These are phyloP conservation scores for Glaciozyma antarctica DNA, from an alignment of 768 basidiomycete genomes.

Conservation along the genomic window DNA sequence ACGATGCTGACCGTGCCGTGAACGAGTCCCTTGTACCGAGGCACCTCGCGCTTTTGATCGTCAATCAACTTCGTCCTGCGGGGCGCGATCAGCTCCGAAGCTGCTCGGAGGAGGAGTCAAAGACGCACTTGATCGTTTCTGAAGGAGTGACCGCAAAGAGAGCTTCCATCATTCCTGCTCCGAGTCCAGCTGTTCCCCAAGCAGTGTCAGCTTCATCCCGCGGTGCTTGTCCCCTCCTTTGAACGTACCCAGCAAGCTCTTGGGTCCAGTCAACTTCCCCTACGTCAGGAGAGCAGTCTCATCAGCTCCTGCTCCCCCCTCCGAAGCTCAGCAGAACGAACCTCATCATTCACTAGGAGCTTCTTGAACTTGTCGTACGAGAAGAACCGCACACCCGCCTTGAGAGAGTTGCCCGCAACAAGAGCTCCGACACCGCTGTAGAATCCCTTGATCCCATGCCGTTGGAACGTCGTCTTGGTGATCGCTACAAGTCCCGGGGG, in stretches of 20 bases:
- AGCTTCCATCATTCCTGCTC: constrained; percentile 78
- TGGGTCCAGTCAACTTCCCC: constrained; percentile 83
- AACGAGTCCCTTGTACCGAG: constrained; percentile 73
- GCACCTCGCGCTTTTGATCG: constrained; percentile 73
- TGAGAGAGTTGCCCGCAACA: constrained; percentile 78
- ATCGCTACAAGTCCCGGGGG: constrained; percentile 64
- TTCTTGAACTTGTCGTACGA: constrained; percentile 88
- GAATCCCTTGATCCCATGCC: constrained; percentile 70
- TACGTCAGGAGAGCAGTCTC: constrained; percentile 36
- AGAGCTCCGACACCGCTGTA: constrained; percentile 65
- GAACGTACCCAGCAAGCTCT: constrained; percentile 63
- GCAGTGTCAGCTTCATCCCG: not conserved
- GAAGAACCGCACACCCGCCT: constrained; percentile 92
- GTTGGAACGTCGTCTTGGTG: constrained; percentile 59
- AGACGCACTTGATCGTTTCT: constrained; percentile 88
- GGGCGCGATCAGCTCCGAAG: not conserved
- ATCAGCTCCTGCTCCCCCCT: not conserved
- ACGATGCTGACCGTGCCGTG: constrained; percentile 78
- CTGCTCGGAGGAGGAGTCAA: not conserved
- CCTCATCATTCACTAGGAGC: constrained; percentile 70
- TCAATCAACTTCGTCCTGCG: constrained; percentile 90
- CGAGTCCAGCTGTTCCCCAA: constrained; percentile 42
- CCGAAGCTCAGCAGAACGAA: constrained; percentile 39
- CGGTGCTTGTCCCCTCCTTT: not conserved
- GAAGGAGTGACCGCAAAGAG: constrained; percentile 91